Evolutionary conservation across 345 rosid species (phyloP).

Genomic region (Physaria fendleri): DNA sequence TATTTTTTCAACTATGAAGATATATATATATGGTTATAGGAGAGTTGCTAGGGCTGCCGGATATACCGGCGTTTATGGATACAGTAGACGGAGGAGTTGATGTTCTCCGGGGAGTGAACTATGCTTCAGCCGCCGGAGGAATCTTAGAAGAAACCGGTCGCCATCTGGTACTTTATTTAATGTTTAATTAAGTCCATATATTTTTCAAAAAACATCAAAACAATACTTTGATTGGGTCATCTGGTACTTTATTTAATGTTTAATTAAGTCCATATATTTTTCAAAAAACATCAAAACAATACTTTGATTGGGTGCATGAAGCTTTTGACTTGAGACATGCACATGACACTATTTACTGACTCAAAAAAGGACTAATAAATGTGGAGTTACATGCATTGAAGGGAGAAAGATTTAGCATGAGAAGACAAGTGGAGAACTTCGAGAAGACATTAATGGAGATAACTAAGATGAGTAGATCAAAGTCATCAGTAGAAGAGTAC

Average conservation of each 20-base stretch:
- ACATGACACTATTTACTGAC: slow-evolving; percentile 8
- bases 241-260: background rate
- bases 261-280: too few species aligned
- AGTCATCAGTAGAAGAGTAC: slow-evolving; percentile 21
- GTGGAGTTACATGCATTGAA: slow-evolving; percentile 22
- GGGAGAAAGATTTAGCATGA: slow-evolving; percentile 65
- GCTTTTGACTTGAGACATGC: background rate
- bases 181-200: background rate
- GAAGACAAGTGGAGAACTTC: slow-evolving; percentile 57
- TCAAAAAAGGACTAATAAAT: background rate
- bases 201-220: background rate
- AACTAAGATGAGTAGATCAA: slow-evolving; percentile 6
- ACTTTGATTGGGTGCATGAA: slow-evolving; percentile 19
- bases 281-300: too few species aligned
- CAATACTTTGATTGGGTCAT: background rate
- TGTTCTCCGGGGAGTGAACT: slow-evolving; percentile 57
- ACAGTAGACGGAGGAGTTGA: slow-evolving; percentile 34
- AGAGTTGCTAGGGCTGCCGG: slow-evolving; percentile 55
- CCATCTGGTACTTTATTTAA: slow-evolving; percentile 23
- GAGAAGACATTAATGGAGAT: slow-evolving; percentile 47
- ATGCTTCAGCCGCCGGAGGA: slow-evolving; percentile 90
- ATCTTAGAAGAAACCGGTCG: slow-evolving; percentile 66
- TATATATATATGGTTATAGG: slow-evolving; percentile 31
- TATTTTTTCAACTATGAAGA: background rate
- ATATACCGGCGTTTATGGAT: slow-evolving; percentile 46